Percentiles rank a stretch among this genome's conserved stretches.
These are phyloP conservation scores for Neofusicoccum parvum DNA, from an alignment of 2,329 filamentous ascomycete genomes.

Conservation along the genomic window DNA sequence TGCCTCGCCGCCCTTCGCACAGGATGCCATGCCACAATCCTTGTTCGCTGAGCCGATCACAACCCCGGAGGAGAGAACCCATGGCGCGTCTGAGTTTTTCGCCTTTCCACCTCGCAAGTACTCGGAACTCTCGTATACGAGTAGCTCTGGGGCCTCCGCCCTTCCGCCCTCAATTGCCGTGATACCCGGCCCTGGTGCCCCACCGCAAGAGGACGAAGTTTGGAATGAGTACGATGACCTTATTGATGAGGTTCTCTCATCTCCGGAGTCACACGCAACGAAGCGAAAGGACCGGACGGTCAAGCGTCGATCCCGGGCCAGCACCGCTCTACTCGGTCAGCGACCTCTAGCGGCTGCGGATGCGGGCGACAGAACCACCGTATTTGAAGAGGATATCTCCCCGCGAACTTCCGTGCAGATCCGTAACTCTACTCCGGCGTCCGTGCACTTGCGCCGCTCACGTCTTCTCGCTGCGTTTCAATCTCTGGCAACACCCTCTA, in stretches of 20 bases:
- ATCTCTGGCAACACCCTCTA: slow-evolving; percentile 35
- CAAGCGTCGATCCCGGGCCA: slow-evolving; percentile 11
- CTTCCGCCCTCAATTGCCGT: slow-evolving; percentile 67
- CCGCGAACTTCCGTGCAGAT: slow-evolving; percentile 12
- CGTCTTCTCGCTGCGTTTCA: slow-evolving; percentile 52
- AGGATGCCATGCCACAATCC: slow-evolving; percentile 6
- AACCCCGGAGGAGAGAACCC: slow-evolving; percentile 18
- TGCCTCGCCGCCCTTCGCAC: not conserved
- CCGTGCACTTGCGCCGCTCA: slow-evolving; percentile 51
- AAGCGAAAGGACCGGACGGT: not conserved
- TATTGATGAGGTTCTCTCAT: slow-evolving; percentile 65
- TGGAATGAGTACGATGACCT: slow-evolving; percentile 96
- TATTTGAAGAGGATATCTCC: slow-evolving; percentile 16
- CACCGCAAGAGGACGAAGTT: slow-evolving; percentile 78
- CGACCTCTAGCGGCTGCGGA: not conserved
- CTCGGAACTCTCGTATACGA: slow-evolving; percentile 69
- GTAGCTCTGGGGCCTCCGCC: slow-evolving; percentile 63
- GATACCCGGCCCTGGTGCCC: slow-evolving; percentile 63
- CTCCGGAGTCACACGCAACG: slow-evolving; percentile 8
- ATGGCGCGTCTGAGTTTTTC: slow-evolving; percentile 64
- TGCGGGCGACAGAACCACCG: slow-evolving; percentile 4
- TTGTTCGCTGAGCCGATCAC: not conserved
- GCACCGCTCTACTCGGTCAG: not conserved
- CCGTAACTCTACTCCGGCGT: slow-evolving; percentile 26
- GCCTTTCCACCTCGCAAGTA: slow-evolving; percentile 72